Evolutionary conservation across 2,329 filamentous ascomycete genomes (phyloP).

Genomic region (Dactylellina parvicollis): DNA sequence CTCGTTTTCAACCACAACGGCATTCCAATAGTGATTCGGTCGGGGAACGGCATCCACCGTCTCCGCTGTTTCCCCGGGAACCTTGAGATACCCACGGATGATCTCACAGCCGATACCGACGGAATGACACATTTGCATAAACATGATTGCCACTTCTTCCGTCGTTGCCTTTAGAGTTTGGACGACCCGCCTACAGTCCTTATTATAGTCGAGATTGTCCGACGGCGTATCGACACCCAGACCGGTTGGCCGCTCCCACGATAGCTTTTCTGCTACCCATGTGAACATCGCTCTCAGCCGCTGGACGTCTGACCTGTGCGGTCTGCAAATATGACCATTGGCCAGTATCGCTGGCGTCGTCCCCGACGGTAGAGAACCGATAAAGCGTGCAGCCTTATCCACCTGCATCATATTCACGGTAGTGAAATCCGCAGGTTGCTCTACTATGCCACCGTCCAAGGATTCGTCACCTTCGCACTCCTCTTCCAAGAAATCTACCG

Average conservation of each 20-base stretch:
- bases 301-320: slow-evolving; percentile 93
- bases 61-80: slow-evolving; percentile 83
- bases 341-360: slow-evolving; percentile 84
- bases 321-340: slow-evolving; percentile 90
- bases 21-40: slow-evolving; percentile 98
- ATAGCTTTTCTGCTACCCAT: slow-evolving; percentile 94
- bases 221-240: slow-evolving; percentile 37
- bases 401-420: slow-evolving; percentile 81
- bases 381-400: slow-evolving; percentile 93
- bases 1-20: slow-evolving; percentile 88
- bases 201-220: slow-evolving; percentile 79
- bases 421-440: slow-evolving; percentile 81
- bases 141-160: slow-evolving; percentile 87
- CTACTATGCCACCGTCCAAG: slow-evolving; percentile 82
- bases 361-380: slow-evolving; percentile 81
- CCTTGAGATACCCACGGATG: slow-evolving; percentile 88
- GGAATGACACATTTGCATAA: slow-evolving; percentile 91
- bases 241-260: slow-evolving; percentile 79
- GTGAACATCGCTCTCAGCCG: slow-evolving; percentile 93
- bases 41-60: slow-evolving; percentile 78
- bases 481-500: slow-evolving; percentile 87
- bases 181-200: slow-evolving; percentile 85
- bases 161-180: slow-evolving; percentile 84
- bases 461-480: slow-evolving; percentile 89
- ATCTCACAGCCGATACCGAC: slow-evolving; percentile 89